Conservation (phyloP, 2,329 filamentous ascomycete genomes). For the Diaporthe capsici region DNA sequence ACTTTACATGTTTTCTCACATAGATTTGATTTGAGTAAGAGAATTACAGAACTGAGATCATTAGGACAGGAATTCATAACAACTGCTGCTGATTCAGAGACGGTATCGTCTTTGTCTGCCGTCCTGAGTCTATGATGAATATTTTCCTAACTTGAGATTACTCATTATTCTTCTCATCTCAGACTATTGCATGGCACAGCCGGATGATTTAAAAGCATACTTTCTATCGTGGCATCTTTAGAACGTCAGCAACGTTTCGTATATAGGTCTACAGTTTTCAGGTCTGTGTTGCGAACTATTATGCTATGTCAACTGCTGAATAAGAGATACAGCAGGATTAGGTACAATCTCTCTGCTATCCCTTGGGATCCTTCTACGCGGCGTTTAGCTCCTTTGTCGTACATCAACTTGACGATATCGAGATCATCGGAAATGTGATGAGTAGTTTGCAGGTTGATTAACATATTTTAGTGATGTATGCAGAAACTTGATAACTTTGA, state of each 20-base stretch:
- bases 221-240: not conserved
- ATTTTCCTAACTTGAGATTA: not conserved
- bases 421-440: not conserved
- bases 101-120: not conserved
- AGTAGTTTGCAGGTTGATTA: not conserved
- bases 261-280: not conserved
- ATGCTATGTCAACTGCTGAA: not conserved
- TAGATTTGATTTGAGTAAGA: not conserved
- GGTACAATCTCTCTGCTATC: not conserved
- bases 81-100: not conserved
- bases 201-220: not conserved
- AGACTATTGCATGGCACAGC: not conserved
- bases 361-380: not conserved
- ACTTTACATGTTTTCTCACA: not conserved
- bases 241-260: not conserved
- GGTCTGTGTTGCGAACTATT: not conserved
- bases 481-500: too few relatives aligned
- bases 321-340: not conserved
- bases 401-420: not conserved
- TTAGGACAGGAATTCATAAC: not conserved
- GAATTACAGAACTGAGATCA: not conserved
- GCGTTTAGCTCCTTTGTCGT: not conserved
- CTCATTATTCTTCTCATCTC: not conserved
- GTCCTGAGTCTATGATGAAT: not conserved
- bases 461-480: not conserved